Evolutionary conservation across 345 rosid genomes (phyloP).

Genomic region (Garcia nutans): DNA sequence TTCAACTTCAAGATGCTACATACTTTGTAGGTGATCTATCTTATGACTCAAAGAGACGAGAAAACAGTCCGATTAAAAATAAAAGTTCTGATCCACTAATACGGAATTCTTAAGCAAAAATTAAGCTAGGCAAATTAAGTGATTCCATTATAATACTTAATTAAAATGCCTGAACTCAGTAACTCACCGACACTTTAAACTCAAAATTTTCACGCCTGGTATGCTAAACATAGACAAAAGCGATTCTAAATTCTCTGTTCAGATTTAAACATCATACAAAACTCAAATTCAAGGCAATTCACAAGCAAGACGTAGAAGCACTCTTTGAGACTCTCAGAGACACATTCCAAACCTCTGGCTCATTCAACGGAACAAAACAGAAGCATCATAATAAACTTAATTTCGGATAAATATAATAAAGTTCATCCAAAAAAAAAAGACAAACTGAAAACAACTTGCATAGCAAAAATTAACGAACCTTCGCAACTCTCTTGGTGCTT

Average conservation of each 20-base stretch:
- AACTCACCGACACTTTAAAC: not conserved
- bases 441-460: not conserved
- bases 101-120: not conserved
- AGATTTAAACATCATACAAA: no score
- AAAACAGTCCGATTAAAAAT: not conserved
- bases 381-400: not conserved
- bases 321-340: not conserved
- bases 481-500: constrained; percentile 72
- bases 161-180: not conserved
- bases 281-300: not conserved
- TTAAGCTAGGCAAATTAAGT: not conserved
- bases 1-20: not conserved
- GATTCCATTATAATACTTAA: not conserved
- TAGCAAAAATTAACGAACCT: constrained; percentile 39
- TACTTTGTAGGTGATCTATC: not conserved
- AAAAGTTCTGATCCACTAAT: not conserved
- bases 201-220: not conserved
- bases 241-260: not conserved
- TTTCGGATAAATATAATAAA: not conserved
- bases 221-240: not conserved
- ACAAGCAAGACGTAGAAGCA: not conserved
- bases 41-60: not conserved
- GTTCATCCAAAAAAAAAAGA: not conserved
- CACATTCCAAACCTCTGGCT: not conserved
- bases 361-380: not conserved